Evolutionary conservation across 2,329 filamentous ascomycete species (phyloP), one percentile per base, ranked within the genome.

Genomic region (Colletotrichum paranaense): DNA sequence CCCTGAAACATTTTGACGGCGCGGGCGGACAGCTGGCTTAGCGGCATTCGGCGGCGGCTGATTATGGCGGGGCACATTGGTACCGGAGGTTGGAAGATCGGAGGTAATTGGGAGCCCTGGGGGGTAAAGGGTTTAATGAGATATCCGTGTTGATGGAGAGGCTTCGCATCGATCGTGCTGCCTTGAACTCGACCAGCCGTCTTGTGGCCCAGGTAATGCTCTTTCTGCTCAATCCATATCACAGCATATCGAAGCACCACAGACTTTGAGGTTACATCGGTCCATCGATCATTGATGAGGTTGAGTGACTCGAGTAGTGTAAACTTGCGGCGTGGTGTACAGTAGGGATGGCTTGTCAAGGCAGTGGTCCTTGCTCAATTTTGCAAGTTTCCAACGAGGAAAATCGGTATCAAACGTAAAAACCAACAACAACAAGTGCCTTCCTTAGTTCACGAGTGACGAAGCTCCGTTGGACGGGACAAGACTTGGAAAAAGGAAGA

Each of bases 41-140:
- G 28, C 42, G 49, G 57, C 46, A 19, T 22, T 38, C 59, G 52
- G 65, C 38, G 28, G 32, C 28, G 42, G 65, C 32, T 69, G 30
- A 69, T 69, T 63, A 53, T 59, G 59, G 59, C 59, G 69, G 65
- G 65, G 65, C 65, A 49, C 19, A n/a, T 32, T 56, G 56, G 3
- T 16, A 35, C 30, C 30, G 58, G 57, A 49, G 24, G 32, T 53
- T 68, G 60, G 42, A 60, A 38, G 56, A 69, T 69, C 52, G 42
- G 58, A 57, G 42, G 60, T 42, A 42, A 19, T 60, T 56, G 66
- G 70, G 59, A 26, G 6, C 8, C 8, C 19, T 8, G 38, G 38
- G 16, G 38, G 14, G 14, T 7, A 42, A 49, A 49, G 46, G 59
- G 66, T 69, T 64, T 73, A 55, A 73, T 73, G 70, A 69, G 69